Evolutionary conservation across 805 yeast species (phyloP).

Genomic region (Isabelozyma rhagii): DNA sequence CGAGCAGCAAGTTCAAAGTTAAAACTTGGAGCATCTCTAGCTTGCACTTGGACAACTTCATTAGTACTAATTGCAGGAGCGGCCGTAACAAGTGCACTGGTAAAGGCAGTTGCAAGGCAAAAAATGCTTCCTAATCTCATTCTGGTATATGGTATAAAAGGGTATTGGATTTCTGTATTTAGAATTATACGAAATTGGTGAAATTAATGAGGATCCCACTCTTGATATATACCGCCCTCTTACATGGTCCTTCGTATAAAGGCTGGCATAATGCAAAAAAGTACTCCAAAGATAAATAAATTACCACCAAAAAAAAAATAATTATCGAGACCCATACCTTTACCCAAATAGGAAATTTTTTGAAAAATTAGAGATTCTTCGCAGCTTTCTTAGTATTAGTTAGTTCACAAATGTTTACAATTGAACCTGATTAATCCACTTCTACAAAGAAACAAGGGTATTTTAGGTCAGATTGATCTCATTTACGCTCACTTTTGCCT

Average conservation of each 20-base stretch:
- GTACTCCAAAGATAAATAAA: too few relatives aligned
- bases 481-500: background rate
- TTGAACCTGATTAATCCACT: background rate
- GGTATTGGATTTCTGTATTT: background rate
- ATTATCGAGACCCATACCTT: background rate
- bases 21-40: background rate
- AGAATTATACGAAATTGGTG: too few relatives aligned
- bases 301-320: background rate
- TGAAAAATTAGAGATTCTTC: background rate
- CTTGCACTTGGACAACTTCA: background rate
- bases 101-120: conserved; percentile 12
- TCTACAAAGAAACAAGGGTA: background rate
- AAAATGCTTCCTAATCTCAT: conserved; percentile 18
- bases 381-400: background rate
- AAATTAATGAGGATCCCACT: background rate
- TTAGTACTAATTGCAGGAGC: conserved; percentile 13
- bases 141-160: background rate
- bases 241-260: background rate
- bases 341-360: background rate
- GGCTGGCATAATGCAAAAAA: background rate
- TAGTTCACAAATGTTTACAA: background rate
- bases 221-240: background rate
- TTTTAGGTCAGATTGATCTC: background rate
- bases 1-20: background rate
- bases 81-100: conserved; percentile 17